Conservation (phyloP, 129 eudicot genomes). For the Apium graveolens region DNA sequence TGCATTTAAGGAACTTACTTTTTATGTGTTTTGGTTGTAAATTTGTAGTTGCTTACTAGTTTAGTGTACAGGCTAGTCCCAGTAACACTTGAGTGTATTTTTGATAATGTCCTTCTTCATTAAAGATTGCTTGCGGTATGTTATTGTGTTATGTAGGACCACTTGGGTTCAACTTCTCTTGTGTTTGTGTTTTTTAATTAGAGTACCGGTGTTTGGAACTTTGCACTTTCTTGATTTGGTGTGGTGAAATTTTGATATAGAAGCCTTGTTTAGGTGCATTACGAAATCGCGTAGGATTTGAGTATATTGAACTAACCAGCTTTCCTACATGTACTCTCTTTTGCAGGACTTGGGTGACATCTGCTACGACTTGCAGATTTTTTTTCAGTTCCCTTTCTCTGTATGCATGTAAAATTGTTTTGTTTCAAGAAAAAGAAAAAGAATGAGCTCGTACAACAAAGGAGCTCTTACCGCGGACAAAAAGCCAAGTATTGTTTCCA, state of each 20-base stretch:
- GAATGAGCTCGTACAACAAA: constrained; percentile 67
- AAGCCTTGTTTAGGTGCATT: background rate
- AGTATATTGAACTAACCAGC: too few relatives aligned
- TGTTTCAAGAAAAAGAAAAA: constrained; percentile 16
- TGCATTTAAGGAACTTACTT: background rate
- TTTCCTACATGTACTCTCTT: background rate
- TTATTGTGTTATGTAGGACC: background rate
- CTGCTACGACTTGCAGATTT: constrained; percentile 13
- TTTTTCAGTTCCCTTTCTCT: background rate
- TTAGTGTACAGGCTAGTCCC: background rate
- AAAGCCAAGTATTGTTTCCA: constrained; percentile 37
- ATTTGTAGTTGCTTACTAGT: background rate
- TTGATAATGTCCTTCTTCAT: background rate
- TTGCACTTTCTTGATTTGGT: background rate
- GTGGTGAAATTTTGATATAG: background rate
- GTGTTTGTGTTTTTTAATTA: background rate
- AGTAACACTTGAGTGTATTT: background rate
- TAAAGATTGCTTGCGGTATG: background rate
- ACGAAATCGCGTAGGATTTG: background rate
- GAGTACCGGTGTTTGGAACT: background rate
- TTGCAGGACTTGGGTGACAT: constrained; percentile 53
- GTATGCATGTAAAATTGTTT: constrained; percentile 23
- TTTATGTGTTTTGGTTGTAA: background rate
- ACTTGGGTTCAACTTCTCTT: background rate
- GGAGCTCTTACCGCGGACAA: constrained; percentile 49